These are phyloP conservation scores for Zygosaccharomyces siamensis DNA, from an alignment of 805 yeast genomes.

Conservation along the genomic window DNA sequence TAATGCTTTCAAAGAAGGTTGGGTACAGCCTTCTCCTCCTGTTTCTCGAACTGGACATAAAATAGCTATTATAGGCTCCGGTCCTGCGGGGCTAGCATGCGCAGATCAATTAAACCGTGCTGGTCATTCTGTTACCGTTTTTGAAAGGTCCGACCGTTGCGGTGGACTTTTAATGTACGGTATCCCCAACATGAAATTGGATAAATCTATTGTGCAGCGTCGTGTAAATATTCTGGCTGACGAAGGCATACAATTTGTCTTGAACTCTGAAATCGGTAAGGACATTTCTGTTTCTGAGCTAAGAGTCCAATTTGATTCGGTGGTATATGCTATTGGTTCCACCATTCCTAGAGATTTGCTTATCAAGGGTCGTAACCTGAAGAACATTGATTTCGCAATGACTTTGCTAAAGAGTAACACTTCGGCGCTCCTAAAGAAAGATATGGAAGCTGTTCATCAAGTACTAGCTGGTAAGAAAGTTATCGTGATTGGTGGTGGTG, in stretches of 20 bases:
- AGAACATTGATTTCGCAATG: conserved; percentile 94
- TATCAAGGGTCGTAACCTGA: conserved; percentile 89
- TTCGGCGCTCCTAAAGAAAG: conserved; percentile 76
- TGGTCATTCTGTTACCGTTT: conserved; percentile 87
- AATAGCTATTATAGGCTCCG: conserved; percentile 89
- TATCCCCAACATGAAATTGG: conserved; percentile 98
- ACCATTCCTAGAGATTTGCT: conserved; percentile 93
- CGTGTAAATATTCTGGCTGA: conserved; percentile 86
- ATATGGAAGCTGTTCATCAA: conserved; percentile 69
- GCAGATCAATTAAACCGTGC: conserved; percentile 97
- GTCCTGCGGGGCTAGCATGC: conserved; percentile 94
- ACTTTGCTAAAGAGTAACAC: conserved; percentile 83
- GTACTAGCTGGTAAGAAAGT: conserved; percentile 81
- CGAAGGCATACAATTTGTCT: conserved; percentile 79
- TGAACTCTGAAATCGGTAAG: conserved; percentile 78
- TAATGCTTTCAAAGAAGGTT: conserved; percentile 92
- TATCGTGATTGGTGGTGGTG: conserved; percentile 99
- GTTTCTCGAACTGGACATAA: conserved; percentile 73
- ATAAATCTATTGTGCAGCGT: conserved; percentile 86
- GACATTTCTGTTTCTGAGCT: conserved; percentile 70
- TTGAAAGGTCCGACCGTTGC: conserved; percentile 89
- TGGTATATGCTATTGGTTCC: conserved; percentile 87
- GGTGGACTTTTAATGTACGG: conserved; percentile 99
- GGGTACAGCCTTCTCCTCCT: conserved; percentile 88
- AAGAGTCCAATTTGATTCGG: conserved; percentile 67